Conservation (phyloP, 1,284 basidiomycete species). For the Albatrellus sp. region DNA sequence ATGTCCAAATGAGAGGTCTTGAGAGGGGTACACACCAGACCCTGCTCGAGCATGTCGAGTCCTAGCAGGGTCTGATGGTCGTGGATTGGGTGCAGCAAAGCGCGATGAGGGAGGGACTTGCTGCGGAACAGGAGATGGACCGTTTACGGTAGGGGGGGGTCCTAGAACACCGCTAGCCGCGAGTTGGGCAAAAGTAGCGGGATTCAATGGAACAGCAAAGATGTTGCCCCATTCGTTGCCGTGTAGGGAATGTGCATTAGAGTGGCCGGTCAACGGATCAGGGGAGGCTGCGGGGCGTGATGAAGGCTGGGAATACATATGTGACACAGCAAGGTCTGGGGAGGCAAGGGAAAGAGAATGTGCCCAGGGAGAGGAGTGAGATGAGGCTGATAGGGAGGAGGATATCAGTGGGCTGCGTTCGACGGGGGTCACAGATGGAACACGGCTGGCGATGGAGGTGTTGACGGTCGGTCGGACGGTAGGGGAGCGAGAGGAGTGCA, state of each 20-base stretch:
- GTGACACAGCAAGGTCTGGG: constrained; percentile 11
- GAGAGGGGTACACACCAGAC: background rate
- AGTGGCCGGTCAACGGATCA: constrained; percentile 12
- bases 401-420: constrained; percentile 25
- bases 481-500: constrained; percentile 23
- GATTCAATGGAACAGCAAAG: constrained; percentile 46
- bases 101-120: constrained; percentile 3
- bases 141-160: constrained; percentile 11
- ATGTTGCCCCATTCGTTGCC: constrained; percentile 40
- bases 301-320: constrained; percentile 7
- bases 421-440: constrained; percentile 19
- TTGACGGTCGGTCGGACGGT: constrained; percentile 26
- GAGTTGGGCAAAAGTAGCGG: constrained; percentile 43
- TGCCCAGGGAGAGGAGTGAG: constrained; percentile 29
- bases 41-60: constrained; percentile 2
- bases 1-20: background rate
- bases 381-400: constrained; percentile 21
- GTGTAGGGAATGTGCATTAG: constrained; percentile 9
- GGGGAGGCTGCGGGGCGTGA: constrained; percentile 1
- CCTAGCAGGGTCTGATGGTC: background rate
- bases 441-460: constrained; percentile 20
- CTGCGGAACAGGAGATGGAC: constrained; percentile 14
- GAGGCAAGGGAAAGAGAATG: constrained; percentile 19
- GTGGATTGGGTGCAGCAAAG: constrained; percentile 1
- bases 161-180: constrained; percentile 44